These are phyloP conservation scores for Pisolithus orientalis DNA, from an alignment of 768 basidiomycete species.

Conservation along the genomic window DNA sequence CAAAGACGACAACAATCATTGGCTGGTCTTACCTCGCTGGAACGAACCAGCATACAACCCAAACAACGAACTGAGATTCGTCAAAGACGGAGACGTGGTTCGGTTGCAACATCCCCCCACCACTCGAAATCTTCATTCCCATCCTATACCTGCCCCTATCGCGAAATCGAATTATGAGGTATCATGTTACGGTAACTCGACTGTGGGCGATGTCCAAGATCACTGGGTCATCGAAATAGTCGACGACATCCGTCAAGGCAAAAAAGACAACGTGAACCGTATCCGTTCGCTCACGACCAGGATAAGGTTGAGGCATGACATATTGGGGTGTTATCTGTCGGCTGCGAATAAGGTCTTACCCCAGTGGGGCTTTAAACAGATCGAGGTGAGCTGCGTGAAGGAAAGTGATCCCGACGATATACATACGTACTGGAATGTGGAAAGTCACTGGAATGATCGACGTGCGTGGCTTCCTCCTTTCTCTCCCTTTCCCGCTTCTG, in stretches of 20 bases:
- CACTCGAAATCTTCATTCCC: slow-evolving; percentile 88
- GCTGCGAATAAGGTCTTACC: slow-evolving; percentile 87
- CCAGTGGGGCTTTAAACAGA: slow-evolving; percentile 99
- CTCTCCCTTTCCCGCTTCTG: background rate
- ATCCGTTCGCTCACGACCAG: slow-evolving; percentile 92
- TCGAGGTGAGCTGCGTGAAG: slow-evolving; percentile 92
- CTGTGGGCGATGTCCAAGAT: slow-evolving; percentile 84
- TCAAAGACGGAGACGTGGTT: slow-evolving; percentile 71
- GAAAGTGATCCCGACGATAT: slow-evolving; percentile 74
- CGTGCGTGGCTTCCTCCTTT: slow-evolving; percentile 45
- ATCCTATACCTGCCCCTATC: slow-evolving; percentile 80
- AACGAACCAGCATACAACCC: slow-evolving; percentile 61
- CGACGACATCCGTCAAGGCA: slow-evolving; percentile 74
- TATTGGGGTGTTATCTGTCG: slow-evolving; percentile 79
- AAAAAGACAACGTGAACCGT: slow-evolving; percentile 46
- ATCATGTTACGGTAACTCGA: slow-evolving; percentile 88
- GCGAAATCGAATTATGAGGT: slow-evolving; percentile 89
- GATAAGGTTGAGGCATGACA: slow-evolving; percentile 73
- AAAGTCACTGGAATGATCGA: slow-evolving; percentile 94
- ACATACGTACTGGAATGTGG: slow-evolving; percentile 98
- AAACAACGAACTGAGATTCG: slow-evolving; percentile 58
- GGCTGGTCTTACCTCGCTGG: slow-evolving; percentile 79
- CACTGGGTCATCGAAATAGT: slow-evolving; percentile 93
- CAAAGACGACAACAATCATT: slow-evolving; percentile 97
- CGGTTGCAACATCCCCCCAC: slow-evolving; percentile 81